Percentiles rank a stretch among this genome's conserved stretches.
These are phyloP conservation scores for Excoecaria cochinchinensis DNA, from an alignment of 345 rosid species.

Conservation along the genomic window DNA sequence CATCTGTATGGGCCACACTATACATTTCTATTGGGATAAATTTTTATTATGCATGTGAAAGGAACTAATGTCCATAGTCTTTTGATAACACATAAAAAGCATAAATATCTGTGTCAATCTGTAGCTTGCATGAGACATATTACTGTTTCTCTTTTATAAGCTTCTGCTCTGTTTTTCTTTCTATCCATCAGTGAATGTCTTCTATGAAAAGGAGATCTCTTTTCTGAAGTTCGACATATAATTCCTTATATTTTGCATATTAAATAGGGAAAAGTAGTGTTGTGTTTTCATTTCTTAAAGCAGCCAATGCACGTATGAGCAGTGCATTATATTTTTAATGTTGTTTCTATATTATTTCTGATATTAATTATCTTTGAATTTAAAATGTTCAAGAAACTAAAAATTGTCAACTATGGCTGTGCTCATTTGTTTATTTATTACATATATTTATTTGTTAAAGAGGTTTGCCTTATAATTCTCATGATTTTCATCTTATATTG, in stretches of 20 bases:
- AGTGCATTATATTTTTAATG: background rate
- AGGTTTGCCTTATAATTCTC: too few relatives aligned
- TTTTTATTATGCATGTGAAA: background rate
- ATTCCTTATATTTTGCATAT: background rate
- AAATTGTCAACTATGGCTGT: background rate
- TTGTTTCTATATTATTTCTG: background rate
- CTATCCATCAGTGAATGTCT: background rate
- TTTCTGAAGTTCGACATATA: background rate
- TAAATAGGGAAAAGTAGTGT: background rate
- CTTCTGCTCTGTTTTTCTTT: background rate
- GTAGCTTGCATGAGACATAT: too few relatives aligned
- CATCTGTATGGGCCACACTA: background rate
- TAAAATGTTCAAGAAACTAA: background rate
- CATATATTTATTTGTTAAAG: too few relatives aligned
- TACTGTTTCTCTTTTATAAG: background rate
- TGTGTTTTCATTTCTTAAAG: background rate
- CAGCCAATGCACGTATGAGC: background rate
- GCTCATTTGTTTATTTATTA: too few relatives aligned
- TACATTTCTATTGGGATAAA: background rate
- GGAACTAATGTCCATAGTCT: background rate
- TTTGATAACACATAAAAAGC: background rate
- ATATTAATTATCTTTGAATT: background rate
- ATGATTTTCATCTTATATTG: background rate
- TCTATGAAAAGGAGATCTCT: background rate
- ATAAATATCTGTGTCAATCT: background rate